A percentile compares a stretch with the other conserved stretches of the same genome.
These are phyloP conservation scores for Elsinoe perseae DNA, from an alignment of 2,329 filamentous ascomycete genomes.

Conservation along the genomic window DNA sequence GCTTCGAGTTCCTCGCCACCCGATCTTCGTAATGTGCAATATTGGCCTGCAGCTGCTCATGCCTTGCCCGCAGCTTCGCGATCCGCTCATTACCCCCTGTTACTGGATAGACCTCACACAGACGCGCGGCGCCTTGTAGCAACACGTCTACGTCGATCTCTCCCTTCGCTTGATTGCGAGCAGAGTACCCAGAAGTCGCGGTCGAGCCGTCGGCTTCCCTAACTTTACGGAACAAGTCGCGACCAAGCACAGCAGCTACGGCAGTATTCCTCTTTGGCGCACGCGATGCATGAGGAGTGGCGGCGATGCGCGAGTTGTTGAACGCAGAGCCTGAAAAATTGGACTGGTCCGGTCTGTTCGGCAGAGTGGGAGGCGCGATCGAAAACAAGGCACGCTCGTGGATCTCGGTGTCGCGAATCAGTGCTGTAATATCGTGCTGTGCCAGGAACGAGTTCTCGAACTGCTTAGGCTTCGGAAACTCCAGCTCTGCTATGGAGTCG, in stretches of 20 bases:
- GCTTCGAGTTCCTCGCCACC: slow-evolving; percentile 66
- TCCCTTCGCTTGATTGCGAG: slow-evolving; percentile 43
- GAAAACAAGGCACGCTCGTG: slow-evolving; percentile 95
- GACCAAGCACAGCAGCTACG: slow-evolving; percentile 81
- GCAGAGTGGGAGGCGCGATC: slow-evolving; percentile 60
- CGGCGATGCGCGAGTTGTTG: slow-evolving; percentile 30
- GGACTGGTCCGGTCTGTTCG: slow-evolving; percentile 33
- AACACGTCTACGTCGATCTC: slow-evolving; percentile 83
- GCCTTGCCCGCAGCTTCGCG: slow-evolving; percentile 59
- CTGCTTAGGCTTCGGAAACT: slow-evolving; percentile 80
- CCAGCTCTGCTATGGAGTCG: slow-evolving; percentile 41
- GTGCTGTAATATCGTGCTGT: slow-evolving; percentile 80
- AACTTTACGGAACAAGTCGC: slow-evolving; percentile 77
- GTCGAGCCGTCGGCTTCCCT: slow-evolving; percentile 38
- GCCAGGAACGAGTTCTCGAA: slow-evolving; percentile 90
- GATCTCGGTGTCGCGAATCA: slow-evolving; percentile 90
- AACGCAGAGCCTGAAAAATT: slow-evolving; percentile 28
- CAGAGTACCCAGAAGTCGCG: slow-evolving; percentile 28
- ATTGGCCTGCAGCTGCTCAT: slow-evolving; percentile 64
- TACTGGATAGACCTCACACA: slow-evolving; percentile 79
- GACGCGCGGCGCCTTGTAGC: slow-evolving; percentile 77
- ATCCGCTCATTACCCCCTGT: slow-evolving; percentile 73
- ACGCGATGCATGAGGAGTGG: slow-evolving; percentile 37
- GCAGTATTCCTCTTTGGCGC: slow-evolving; percentile 66
- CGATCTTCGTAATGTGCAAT: slow-evolving; percentile 72